Conservation (phyloP, 208 protist genomes). For the Phytomonas sp. region DNA sequence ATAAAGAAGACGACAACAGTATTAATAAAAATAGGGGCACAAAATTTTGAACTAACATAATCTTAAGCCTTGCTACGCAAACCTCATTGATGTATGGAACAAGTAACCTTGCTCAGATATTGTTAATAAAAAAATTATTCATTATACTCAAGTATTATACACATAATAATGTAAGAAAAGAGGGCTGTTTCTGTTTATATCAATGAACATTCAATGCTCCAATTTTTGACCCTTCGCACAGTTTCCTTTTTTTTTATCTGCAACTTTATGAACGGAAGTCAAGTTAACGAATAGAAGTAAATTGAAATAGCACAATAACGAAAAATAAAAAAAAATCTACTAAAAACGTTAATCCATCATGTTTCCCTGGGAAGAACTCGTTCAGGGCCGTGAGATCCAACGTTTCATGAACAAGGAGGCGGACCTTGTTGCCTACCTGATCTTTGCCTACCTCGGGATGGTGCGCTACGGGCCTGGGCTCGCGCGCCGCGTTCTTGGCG, state of each 20-base stretch:
- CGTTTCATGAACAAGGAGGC: constrained; percentile 29
- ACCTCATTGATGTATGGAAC: neutral
- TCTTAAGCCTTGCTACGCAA: neutral
- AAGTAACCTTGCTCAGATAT: neutral
- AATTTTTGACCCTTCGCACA: neutral
- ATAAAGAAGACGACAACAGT: constrained; percentile 11
- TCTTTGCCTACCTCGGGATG: constrained; percentile 36
- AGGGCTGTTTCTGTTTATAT: neutral
- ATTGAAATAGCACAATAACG: neutral
- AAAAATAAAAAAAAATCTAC: constrained; percentile 2
- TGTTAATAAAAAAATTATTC: neutral
- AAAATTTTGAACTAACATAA: neutral
- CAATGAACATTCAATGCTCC: neutral
- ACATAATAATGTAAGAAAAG: neutral
- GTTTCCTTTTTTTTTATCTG: neutral
- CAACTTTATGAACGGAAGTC: neutral
- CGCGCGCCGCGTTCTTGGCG: constrained; percentile 31
- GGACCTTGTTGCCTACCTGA: constrained; percentile 30
- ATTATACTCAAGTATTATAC: neutral
- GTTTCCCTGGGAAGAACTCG: constrained; percentile 31
- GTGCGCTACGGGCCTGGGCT: constrained; percentile 37
- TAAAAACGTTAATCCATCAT: constrained; percentile 8
- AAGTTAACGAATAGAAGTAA: neutral
- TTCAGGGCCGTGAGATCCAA: constrained; percentile 21
- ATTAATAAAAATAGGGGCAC: neutral